phyloP scores from a whole-genome alignment of 306 rosid species.

The Gastrolobium villosum region DNA sequence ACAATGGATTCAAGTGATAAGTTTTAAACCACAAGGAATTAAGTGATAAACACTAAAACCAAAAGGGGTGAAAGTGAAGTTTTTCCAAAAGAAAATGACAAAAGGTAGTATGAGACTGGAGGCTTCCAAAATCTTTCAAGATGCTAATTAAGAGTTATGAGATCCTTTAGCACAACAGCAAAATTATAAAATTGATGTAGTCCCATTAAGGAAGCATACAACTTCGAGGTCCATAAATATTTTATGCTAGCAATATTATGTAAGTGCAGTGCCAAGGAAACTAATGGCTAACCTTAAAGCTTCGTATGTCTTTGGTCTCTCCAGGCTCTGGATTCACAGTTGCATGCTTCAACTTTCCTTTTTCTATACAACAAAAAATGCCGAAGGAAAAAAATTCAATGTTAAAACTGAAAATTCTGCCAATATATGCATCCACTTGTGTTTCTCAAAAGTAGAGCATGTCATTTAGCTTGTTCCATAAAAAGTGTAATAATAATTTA shows the following conservation, averaged over 20 bases:
- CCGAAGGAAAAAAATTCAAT: not conserved
- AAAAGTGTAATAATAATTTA: slow-evolving; percentile 19
- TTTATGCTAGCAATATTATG: slow-evolving; percentile 14
- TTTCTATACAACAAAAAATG: slow-evolving; percentile 63
- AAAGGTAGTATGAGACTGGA: slow-evolving; percentile 8
- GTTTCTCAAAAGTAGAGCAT: slow-evolving; percentile 28
- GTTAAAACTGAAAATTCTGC: not conserved
- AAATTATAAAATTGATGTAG: slow-evolving; percentile 23
- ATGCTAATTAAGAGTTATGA: not conserved
- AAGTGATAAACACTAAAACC: too few relatives aligned
- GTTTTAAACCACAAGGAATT: too few relatives aligned
- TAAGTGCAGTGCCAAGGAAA: slow-evolving; percentile 21
- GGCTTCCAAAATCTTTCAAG: slow-evolving; percentile 2
- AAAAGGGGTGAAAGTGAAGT: too few relatives aligned
- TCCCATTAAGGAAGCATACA: not conserved
- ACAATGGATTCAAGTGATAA: too few relatives aligned
- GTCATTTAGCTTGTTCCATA: not conserved
- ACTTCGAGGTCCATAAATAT: slow-evolving; percentile 1
- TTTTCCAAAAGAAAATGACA: not conserved
- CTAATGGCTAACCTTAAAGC: slow-evolving; percentile 72
- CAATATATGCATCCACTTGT: slow-evolving; percentile 25
- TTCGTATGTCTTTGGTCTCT: slow-evolving; percentile 83
- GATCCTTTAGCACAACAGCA: not conserved
- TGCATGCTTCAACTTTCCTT: slow-evolving; percentile 86
- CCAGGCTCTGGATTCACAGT: slow-evolving; percentile 83